A percentile compares a stretch with the other conserved stretches of the same genome.
Evolutionary conservation across 1,139 yeast genomes (phyloP).

Genomic region (Debaryomyces singareniensis): DNA sequence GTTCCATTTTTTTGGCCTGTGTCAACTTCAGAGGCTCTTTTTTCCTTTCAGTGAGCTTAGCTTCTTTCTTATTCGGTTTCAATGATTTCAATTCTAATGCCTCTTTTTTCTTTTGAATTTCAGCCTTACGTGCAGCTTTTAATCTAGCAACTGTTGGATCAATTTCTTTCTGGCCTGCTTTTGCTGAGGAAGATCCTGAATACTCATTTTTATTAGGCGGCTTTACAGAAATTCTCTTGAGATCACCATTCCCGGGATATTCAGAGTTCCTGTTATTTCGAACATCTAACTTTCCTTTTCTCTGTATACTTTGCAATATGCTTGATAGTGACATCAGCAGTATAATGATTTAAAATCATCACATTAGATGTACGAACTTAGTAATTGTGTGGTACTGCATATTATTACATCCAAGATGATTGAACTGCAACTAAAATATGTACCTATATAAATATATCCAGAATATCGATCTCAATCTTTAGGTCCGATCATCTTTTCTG

Average conservation of each 20-base stretch:
- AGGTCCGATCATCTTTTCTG: slow-evolving; percentile 98
- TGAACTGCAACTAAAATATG: too few species aligned
- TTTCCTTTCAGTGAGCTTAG: background rate
- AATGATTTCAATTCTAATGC: slow-evolving; percentile 28
- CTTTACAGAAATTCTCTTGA: slow-evolving; percentile 1
- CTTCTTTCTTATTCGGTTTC: slow-evolving; percentile 12
- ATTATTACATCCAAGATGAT: too few species aligned
- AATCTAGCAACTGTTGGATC: slow-evolving; percentile 57
- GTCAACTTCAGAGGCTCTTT: background rate
- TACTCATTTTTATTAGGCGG: slow-evolving; percentile 1
- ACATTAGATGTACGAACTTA: too few species aligned
- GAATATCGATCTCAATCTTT: too few species aligned
- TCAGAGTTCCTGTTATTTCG: background rate
- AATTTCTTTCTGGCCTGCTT: slow-evolving; percentile 8
- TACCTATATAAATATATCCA: too few species aligned
- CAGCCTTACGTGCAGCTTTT: slow-evolving; percentile 59
- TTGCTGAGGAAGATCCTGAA: background rate
- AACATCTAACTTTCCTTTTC: slow-evolving; percentile 22
- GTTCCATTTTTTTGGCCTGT: slow-evolving; percentile 4
- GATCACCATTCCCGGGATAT: background rate
- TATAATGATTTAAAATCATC: too few species aligned
- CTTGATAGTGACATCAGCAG: slow-evolving; percentile 17
- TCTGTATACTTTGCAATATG: slow-evolving; percentile 24
- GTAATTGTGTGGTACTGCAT: too few species aligned
- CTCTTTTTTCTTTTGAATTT: slow-evolving; percentile 37